Evolutionary conservation across 2,329 filamentous ascomycete genomes (phyloP), one percentile per base, ranked within the genome.

Genomic region (Fusarium nematophilum): DNA sequence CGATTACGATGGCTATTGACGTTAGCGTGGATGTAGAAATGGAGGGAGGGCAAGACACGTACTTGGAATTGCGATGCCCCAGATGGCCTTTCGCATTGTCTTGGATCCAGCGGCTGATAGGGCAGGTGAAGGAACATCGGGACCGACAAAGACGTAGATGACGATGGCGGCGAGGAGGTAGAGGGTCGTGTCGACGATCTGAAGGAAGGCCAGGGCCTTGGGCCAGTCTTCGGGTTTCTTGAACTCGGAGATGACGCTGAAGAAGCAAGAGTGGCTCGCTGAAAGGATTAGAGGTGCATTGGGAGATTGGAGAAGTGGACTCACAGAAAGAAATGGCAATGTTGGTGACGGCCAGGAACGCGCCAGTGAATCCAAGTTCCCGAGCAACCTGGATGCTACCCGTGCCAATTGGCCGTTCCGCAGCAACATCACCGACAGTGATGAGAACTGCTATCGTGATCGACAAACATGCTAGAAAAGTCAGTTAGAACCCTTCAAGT

Each of bases 61-160:
- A 37, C 44, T 65, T 0, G 88, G 88, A 3, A 89, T 79, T 1
- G 89, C 89, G 55, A 91, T 78, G 18, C 86, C 88, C 74, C 86
- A 91, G 10, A 88, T 87, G 9, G 89, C 76, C 68, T 90, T 90
- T 17, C 83, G 79, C 39, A 91, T 75, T 0, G 81, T 67, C 2
- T 71, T 71, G 0, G 73, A 74, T 4, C 81, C 79, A 7, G 88
- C 84, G 6, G 86, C 86, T 7, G 86, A 85, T 2, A 92, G 80
- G 0, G 90, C 89, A 0, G 90, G 90, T 2, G 85, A 87, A 2
- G 81, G 78, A 2, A 92, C 87, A 9, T 79, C 73, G 1, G 78
- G 75, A 1, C 90, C 89, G 5, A 84, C 85, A 66, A 83, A 91
- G 53, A 84, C 79, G 75, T 92, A 92, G 66, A 91, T 86, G 30